Evolutionary conservation across 2,329 filamentous ascomycete species (phyloP).

Genomic region (Myrmaecium sp.): DNA sequence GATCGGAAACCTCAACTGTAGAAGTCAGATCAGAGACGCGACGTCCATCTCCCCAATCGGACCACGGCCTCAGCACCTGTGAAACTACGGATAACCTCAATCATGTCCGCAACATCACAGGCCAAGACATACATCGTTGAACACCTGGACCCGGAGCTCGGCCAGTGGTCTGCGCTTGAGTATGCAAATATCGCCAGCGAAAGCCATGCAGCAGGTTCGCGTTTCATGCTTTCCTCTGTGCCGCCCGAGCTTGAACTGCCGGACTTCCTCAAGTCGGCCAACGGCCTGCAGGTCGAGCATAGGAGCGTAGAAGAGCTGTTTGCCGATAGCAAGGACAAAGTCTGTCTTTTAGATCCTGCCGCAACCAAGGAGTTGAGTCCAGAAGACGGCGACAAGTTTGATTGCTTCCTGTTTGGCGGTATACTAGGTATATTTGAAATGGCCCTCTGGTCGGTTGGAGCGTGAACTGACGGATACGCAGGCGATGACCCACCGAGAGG

Average conservation of each 20-base stretch:
- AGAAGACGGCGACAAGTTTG: conserved; percentile 66
- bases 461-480: conserved; percentile 23
- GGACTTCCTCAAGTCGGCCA: conserved; percentile 38
- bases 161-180: conserved; percentile 85
- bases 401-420: conserved; percentile 87
- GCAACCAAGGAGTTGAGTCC: conserved; percentile 69
- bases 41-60: too few species aligned
- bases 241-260: conserved; percentile 46
- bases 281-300: conserved; percentile 54
- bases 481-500: conserved; percentile 88
- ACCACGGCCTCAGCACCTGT: too few species aligned
- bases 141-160: conserved; percentile 88
- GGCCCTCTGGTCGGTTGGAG: conserved; percentile 1
- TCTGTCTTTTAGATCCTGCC: conserved; percentile 80
- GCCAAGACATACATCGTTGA: conserved; percentile 91
- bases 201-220: conserved; percentile 46
- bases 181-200: conserved; percentile 78
- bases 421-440: conserved; percentile 64
- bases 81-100: too few species aligned
- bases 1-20: too few species aligned
- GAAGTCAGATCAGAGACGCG: too few species aligned
- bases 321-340: conserved; percentile 49
- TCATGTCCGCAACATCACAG: neutral
- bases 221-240: conserved; percentile 71
- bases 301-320: conserved; percentile 74